Base-by-base conservation (phyloP, 192 early-diverging fungal species). In the Coemansia sp. region DNA sequence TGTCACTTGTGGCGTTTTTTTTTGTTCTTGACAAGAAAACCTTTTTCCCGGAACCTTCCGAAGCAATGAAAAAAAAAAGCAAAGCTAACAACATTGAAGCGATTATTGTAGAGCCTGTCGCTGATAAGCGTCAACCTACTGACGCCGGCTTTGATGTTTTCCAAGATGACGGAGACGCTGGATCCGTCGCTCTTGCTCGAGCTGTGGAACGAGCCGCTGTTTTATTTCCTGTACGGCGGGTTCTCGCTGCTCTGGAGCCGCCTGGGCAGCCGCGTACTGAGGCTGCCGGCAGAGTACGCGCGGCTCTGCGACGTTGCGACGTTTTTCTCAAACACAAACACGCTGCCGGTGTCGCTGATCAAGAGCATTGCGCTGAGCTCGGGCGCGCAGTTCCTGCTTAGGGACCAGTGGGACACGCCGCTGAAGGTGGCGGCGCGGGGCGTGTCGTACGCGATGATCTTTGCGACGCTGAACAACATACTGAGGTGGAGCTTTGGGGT, bases 401-500 rank as follows among this genome's bases (percentile, higher is more conserved):
- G 77, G 23, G 80, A 71, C 44, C 62, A 62, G 1, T 31, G 62
- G n/a, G 74, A 81, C 38, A 77, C 73, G 50, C 70, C 73, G 25
- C 50, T 73, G 16, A 73, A 77, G 59, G 80, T 73, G 38, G 67
- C 71, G 4, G 67, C 56, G 45, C 85, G 89, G 52, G 88, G 88
- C 12, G 83, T 91, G 25, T 88, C 89, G 1, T 93, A 91, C 54
- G 88, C 88, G 21, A 77, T 93, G 31, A 89, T 93, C 40, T 90
- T 86, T 67, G 87, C 86, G 43, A 85, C 89, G 47, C 87, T 93
- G 51, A 85, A 86, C 61, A 91, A 92, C 59, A 81, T 92, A 16
- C 45, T 89, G 48, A 83, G 88, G 23, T 92, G 89, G 89, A 89
- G 87, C 22, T 86, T 89, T 57, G 89, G 91, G 56, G 88, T 86